Base-by-base conservation (phyloP, 2,329 filamentous ascomycete species). In the Amphichorda felina region DNA sequence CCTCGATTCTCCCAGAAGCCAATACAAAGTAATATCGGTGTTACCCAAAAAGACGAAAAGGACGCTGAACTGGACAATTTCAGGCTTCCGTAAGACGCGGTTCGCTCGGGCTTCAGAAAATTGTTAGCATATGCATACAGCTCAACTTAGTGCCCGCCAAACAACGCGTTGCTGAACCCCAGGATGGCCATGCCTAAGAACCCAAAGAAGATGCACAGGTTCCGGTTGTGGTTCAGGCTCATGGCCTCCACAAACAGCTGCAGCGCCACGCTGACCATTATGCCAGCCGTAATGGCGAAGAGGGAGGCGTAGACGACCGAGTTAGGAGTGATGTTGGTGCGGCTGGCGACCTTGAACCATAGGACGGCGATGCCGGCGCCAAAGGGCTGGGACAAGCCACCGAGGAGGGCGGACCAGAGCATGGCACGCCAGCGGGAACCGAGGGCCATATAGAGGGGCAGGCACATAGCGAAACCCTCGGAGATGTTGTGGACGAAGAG, bases 401-500 rank as follows among this genome's bases (percentile, higher is more conserved):
- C 91, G 0, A 98, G 66, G 0, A 94, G 54, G 8, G 82, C 79
- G 4, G 83, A 80, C 78, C 85, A 93, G 40, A 82, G 59, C 63
- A 96, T 91, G 14, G 91, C 89, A 47, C 79, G 81, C 51, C 75
- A 63, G 31, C 87, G 80, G 39, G 79, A 89, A 41, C 80, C 73
- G 22, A 95, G 73, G 2, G 91, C 91, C 49, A 98, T 82, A 57
- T 94, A 98, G 0, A 98, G 68, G 0, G 91, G 91, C 1, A 98
- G 63, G 0, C 87, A 86, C 71, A 98, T 82, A 41, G 88, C 85
- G 53, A 96, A 96, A 2, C 91, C 91, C 61, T 98, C 91, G 19
- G 86, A 88, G 50, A 98, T 94, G 61, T 96, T 98, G 68, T 98
- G 91, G 40, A 98, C 89, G 53, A 94, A 94, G 7, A 98, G 72